Conservation (phyloP, 2,329 filamentous ascomycete genomes). For the Gnomoniopsis sp. region DNA sequence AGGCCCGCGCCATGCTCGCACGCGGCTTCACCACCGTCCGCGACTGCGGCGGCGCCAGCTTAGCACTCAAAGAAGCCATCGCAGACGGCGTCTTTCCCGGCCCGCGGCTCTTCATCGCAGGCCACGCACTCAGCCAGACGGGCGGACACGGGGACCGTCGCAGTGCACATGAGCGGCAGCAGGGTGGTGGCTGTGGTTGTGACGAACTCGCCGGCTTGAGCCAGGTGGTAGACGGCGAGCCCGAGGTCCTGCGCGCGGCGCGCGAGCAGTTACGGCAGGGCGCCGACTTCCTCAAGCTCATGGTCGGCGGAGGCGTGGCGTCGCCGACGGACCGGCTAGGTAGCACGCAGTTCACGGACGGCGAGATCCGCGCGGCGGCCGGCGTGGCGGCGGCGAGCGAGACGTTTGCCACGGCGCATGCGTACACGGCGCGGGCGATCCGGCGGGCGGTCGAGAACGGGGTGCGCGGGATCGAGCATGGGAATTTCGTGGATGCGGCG, state of each 20-base stretch:
- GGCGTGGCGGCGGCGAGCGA: conserved; percentile 38
- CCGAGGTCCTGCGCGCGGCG: conserved; percentile 48
- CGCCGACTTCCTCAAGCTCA: conserved; percentile 61
- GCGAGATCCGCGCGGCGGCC: conserved; percentile 47
- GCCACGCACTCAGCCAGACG: conserved; percentile 52
- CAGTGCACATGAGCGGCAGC: conserved; percentile 33
- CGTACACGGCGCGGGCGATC: conserved; percentile 46
- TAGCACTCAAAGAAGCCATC: conserved; percentile 54
- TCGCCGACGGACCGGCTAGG: conserved; percentile 51
- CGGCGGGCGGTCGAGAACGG: conserved; percentile 45
- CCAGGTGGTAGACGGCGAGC: conserved; percentile 50
- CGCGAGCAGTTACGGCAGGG: conserved; percentile 54
- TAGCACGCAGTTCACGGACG: conserved; percentile 52
- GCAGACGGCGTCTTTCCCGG: conserved; percentile 53
- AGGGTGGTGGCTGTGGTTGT: conserved; percentile 31
- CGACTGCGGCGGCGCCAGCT: conserved; percentile 54
- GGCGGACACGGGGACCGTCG: conserved; percentile 56
- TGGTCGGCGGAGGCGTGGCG: conserved; percentile 55
- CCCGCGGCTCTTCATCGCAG: conserved; percentile 53
- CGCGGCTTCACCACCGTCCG: conserved; percentile 58
- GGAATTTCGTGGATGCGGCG: conserved; percentile 30
- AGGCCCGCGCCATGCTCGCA: conserved; percentile 46
- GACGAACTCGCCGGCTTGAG: conserved; percentile 29
- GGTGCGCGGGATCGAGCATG: conserved; percentile 43
- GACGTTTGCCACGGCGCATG: conserved; percentile 49